phyloP scores from a whole-genome alignment of 495 filamentous ascomycete species.

The Xylaria curta region DNA sequence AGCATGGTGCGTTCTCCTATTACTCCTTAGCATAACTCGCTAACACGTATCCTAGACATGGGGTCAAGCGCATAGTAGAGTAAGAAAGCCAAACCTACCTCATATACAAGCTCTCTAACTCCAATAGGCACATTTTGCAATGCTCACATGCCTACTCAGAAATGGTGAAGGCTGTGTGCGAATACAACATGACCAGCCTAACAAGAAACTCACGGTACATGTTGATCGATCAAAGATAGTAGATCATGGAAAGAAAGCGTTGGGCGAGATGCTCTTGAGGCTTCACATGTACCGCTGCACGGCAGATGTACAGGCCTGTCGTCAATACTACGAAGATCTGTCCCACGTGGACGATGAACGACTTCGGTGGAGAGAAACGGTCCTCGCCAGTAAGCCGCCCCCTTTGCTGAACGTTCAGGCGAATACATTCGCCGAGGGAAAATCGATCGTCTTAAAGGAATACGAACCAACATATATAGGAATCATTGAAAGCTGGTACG shows the following conservation, averaged over 20 bases:
- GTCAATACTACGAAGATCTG: constrained; percentile 49
- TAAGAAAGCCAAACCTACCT: constrained; percentile 28
- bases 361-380: constrained; percentile 46
- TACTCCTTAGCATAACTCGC: constrained; percentile 8
- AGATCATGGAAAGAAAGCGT: constrained; percentile 48
- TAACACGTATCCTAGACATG: constrained; percentile 40
- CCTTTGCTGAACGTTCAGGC: constrained; percentile 50
- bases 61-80: constrained; percentile 54
- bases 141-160: constrained; percentile 46
- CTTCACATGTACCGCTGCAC: constrained; percentile 58
- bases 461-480: not conserved
- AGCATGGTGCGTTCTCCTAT: constrained; percentile 38
- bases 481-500: not conserved
- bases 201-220: constrained; percentile 37
- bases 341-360: constrained; percentile 47
- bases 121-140: constrained; percentile 51
- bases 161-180: constrained; percentile 43
- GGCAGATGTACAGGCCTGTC: constrained; percentile 48
- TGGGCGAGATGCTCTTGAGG: constrained; percentile 50
- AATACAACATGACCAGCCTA: constrained; percentile 32
- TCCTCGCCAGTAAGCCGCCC: constrained; percentile 35
- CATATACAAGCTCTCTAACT: not conserved
- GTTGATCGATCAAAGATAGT: constrained; percentile 48
- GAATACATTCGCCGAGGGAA: constrained; percentile 50
- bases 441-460: constrained; percentile 40